Conservation (phyloP, 257 asterid genomes). For the Avicennia marina region DNA sequence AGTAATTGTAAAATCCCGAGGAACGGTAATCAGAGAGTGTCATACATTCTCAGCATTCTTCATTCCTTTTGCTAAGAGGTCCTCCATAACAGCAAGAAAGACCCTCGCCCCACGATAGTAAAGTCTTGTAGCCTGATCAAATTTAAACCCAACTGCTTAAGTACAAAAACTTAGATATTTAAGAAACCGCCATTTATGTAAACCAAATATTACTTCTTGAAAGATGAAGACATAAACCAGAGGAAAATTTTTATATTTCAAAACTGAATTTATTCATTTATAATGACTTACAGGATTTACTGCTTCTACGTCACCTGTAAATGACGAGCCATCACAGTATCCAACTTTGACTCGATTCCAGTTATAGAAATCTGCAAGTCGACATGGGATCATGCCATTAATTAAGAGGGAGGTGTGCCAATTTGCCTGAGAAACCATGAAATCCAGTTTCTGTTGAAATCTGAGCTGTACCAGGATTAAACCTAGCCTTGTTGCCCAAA, state of each 20-base stretch:
- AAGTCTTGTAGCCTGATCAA: conserved; percentile 31
- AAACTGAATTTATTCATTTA: too few relatives aligned
- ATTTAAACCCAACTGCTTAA: neutral
- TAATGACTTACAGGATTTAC: conserved; percentile 45
- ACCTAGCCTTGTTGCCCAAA: conserved; percentile 47
- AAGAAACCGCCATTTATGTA: too few relatives aligned
- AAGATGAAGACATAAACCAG: neutral
- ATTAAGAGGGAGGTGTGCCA: neutral
- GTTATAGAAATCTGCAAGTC: conserved; percentile 40
- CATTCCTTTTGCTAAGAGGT: conserved; percentile 42
- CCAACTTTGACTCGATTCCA: conserved; percentile 49
- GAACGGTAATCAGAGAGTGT: too few relatives aligned
- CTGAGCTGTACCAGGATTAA: conserved; percentile 62
- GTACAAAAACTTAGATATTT: neutral
- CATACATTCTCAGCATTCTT: conserved; percentile 40
- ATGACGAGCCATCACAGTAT: conserved; percentile 61
- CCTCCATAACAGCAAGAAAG: conserved; percentile 41
- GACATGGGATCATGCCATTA: neutral
- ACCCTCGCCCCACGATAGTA: conserved; percentile 50
- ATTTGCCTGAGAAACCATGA: too few relatives aligned
- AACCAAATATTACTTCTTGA: neutral
- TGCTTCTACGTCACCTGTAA: conserved; percentile 51
- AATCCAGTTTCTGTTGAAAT: neutral
- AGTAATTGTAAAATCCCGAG: too few relatives aligned
- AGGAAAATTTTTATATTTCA: too few relatives aligned